Evolutionary conservation across 257 asterid genomes (phyloP).

Genomic region (Lithospermum erythrorhizon): DNA sequence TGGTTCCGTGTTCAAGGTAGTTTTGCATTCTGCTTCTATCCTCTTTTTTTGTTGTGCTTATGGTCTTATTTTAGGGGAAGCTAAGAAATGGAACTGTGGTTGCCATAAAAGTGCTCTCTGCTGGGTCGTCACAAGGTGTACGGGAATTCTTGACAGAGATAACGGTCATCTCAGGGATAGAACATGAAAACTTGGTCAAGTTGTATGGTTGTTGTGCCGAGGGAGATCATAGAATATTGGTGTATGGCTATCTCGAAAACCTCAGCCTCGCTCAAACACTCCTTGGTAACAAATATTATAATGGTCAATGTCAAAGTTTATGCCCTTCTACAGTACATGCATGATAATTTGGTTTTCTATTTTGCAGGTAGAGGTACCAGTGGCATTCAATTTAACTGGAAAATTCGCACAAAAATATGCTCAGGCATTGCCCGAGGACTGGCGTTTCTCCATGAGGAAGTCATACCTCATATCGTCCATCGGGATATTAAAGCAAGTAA

Average conservation of each 20-base stretch:
- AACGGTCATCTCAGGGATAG: slow-evolving; percentile 46
- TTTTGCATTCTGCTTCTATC: slow-evolving; percentile 3
- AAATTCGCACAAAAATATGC: slow-evolving; percentile 50
- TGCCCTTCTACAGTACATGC: slow-evolving; percentile 2
- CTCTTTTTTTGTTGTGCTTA: background rate
- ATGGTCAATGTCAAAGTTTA: background rate
- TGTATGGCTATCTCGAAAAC: slow-evolving; percentile 78
- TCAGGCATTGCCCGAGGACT: slow-evolving; percentile 79
- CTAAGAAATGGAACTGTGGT: slow-evolving; percentile 60
- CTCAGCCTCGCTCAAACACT: slow-evolving; percentile 87
- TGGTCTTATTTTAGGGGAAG: slow-evolving; percentile 45
- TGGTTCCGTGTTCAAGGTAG: slow-evolving; percentile 82
- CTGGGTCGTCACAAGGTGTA: slow-evolving; percentile 70
- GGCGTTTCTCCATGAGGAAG: slow-evolving; percentile 71
- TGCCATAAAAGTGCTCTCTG: slow-evolving; percentile 84
- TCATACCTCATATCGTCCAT: slow-evolving; percentile 67
- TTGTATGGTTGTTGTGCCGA: slow-evolving; percentile 84
- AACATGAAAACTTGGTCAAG: slow-evolving; percentile 79
- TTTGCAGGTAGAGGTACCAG: slow-evolving; percentile 14
- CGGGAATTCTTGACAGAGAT: slow-evolving; percentile 69
- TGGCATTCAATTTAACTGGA: slow-evolving; percentile 49
- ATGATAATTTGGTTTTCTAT: slow-evolving; percentile 10
- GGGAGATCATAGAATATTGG: slow-evolving; percentile 60
- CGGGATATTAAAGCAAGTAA: slow-evolving; percentile 90
- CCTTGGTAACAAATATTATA: slow-evolving; percentile 36